Base-by-base conservation (phyloP, 768 basidiomycete genomes). In the Chalciporus piperatus region DNA sequence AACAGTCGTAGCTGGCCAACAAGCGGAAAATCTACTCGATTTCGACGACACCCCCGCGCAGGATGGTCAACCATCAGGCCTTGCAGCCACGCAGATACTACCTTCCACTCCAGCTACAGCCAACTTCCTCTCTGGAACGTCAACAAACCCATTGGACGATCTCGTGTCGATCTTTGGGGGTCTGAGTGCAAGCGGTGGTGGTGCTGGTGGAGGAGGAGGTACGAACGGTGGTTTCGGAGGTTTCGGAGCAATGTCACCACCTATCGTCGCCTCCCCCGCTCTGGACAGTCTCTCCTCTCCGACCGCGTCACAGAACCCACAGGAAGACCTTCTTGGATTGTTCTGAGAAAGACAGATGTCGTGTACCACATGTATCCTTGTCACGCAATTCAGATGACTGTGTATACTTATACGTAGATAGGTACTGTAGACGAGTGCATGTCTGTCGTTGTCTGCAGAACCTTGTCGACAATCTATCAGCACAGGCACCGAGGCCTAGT, bases 11-110 rank as follows among this genome's bases (percentile, higher is more conserved):
- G 84, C 85, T 3, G 96, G 96, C 10, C 91, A 94, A 70, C 89
- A 92, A 70, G 83, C 93, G 13, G 96, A 98, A 70, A 98, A 98
- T 67, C 73, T 97, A 6, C 85, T 98, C 54, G 94, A 98, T 72
- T 94, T 98, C 68, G 92, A 92, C 68, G 91, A 93, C 58, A 75
- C 74, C 13, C 76, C 83, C 3, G 70, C 76, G 5, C 66, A 73
- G 45, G 82, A 86, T 33, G 80, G 59, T 1, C 56, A 86, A 58
- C 83, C 87, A 6, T 85, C 87, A 9, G 87, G 86, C 10, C 78
- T 91, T 32, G 87, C 89, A 3, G 89, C 90, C 4, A 92, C 89
- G 0, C 77, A 86, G 50, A 80, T 88, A 41, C 73, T 89, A 14
- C 74, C 87, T 22, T 76, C 84, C 32, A 83, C 86, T 10, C 82